A percentile compares a stretch with the other conserved stretches of the same genome.
These are phyloP conservation scores for Diddensiella santjacobensis DNA, from an alignment of 805 yeast genomes.

Conservation along the genomic window DNA sequence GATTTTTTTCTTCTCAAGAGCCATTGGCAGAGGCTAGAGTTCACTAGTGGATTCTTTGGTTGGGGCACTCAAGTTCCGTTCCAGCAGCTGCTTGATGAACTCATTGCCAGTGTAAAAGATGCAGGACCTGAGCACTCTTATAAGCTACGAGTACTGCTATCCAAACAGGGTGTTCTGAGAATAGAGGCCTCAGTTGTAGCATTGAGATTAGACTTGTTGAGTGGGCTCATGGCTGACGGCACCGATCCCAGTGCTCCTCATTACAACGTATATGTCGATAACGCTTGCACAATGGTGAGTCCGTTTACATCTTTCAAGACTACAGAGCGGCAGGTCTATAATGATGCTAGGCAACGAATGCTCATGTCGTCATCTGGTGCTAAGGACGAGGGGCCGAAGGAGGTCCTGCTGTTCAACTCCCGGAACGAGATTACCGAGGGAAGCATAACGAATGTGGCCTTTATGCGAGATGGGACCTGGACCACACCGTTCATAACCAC, in stretches of 20 bases:
- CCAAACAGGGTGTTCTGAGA: constrained; percentile 36
- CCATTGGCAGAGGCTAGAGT: constrained; percentile 58
- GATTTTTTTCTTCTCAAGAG: constrained; percentile 60
- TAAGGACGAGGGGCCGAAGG: constrained; percentile 37
- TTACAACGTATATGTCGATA: constrained; percentile 66
- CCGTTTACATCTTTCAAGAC: constrained; percentile 89
- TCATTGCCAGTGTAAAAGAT: constrained; percentile 37
- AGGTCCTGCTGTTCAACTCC: constrained; percentile 67
- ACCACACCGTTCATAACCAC: constrained; percentile 69
- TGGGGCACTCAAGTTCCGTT: constrained; percentile 44
- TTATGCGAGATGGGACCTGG: constrained; percentile 56
- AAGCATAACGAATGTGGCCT: constrained; percentile 75
- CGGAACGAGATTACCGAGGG: constrained; percentile 71
- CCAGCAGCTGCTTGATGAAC: constrained; percentile 39
- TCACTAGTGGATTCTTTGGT: constrained; percentile 52
- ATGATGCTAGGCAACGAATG: constrained; percentile 51
- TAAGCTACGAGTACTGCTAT: constrained; percentile 47
- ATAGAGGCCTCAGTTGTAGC: constrained; percentile 37
- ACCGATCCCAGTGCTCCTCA: constrained; percentile 24
- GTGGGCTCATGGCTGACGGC: constrained; percentile 16
- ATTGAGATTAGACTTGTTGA: constrained; percentile 9
- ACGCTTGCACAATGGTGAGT: constrained; percentile 49
- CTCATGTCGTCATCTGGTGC: constrained; percentile 31
- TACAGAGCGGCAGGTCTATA: constrained; percentile 63
- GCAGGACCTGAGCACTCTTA: constrained; percentile 33